Percentiles rank a stretch among this genome's conserved stretches.
Conservation (phyloP, 2,329 filamentous ascomycete genomes). For the Xenosphaeropsis pyriputrescens region DNA sequence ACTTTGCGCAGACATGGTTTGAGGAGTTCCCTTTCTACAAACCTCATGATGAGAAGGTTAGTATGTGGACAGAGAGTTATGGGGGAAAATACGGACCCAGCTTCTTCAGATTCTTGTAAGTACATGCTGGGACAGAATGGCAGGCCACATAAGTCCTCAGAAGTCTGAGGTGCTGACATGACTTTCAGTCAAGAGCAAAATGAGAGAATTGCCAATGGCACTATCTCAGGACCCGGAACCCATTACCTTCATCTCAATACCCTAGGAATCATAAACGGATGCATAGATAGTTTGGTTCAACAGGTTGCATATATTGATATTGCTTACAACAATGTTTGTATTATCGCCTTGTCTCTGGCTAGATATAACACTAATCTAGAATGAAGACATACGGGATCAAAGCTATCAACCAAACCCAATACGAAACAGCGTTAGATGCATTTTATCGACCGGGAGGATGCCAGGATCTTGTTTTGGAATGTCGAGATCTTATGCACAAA, state of each 20-base stretch:
- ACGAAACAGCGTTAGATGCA: slow-evolving; percentile 25
- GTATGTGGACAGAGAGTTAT: slow-evolving; percentile 52
- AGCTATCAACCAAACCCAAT: slow-evolving; percentile 27
- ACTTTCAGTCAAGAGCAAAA: slow-evolving; percentile 46
- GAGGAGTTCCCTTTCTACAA: slow-evolving; percentile 37
- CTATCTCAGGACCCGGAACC: slow-evolving; percentile 28
- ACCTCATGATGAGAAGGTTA: slow-evolving; percentile 35
- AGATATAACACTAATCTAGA: slow-evolving; percentile 11
- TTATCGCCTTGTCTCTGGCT: neutral
- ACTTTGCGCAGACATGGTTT: slow-evolving; percentile 39
- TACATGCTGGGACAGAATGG: slow-evolving; percentile 20
- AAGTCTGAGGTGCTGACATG: slow-evolving; percentile 20
- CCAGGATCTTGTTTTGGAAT: slow-evolving; percentile 31
- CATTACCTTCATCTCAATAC: slow-evolving; percentile 42
- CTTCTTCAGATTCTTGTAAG: slow-evolving; percentile 25
- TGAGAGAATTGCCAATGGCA: slow-evolving; percentile 29
- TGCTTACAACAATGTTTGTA: slow-evolving; percentile 17
- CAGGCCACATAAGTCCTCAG: slow-evolving; percentile 24
- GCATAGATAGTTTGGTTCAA: slow-evolving; percentile 46
- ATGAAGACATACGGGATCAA: slow-evolving; percentile 44
- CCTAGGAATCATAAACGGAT: slow-evolving; percentile 54
- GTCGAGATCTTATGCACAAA: slow-evolving; percentile 25
- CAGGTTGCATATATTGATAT: slow-evolving; percentile 12
- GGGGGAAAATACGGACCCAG: slow-evolving; percentile 51
- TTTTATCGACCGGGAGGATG: slow-evolving; percentile 31